phyloP scores from a whole-genome alignment of 2,329 filamentous ascomycete species.

The Parascedosporium putredinis region DNA sequence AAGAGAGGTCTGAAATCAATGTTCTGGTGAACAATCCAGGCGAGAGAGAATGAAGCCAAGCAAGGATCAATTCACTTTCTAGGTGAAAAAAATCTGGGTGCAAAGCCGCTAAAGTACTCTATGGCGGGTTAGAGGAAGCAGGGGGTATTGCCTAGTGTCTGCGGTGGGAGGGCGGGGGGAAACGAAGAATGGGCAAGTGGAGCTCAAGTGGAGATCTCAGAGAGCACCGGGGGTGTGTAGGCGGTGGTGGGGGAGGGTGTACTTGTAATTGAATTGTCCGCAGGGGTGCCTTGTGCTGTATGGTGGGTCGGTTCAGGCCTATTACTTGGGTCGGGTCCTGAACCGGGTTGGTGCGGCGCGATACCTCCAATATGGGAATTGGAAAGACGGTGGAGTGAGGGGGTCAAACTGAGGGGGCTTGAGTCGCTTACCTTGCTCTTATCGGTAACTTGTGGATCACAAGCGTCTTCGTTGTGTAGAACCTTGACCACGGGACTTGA shows the following conservation, averaged over 20 bases:
- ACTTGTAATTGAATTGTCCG: background rate
- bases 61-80: background rate
- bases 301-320: background rate
- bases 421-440: background rate
- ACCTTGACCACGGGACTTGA: background rate
- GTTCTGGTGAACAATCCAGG: background rate
- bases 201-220: background rate
- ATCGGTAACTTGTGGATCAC: constrained; percentile 1
- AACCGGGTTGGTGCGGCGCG: background rate
- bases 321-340: background rate
- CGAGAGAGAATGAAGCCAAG: background rate
- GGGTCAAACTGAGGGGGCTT: background rate
- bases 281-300: background rate
- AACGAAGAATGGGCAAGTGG: background rate
- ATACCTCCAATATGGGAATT: no score
- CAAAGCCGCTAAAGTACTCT: background rate
- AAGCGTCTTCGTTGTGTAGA: background rate
- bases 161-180: background rate
- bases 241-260: background rate
- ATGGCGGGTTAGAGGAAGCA: background rate
- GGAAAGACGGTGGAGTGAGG: background rate
- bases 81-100: background rate
- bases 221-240: background rate
- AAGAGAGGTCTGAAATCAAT: background rate
- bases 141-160: background rate